phyloP scores from a whole-genome alignment of 2,329 filamentous ascomycete species.

The Botryotinia narcissicola region DNA sequence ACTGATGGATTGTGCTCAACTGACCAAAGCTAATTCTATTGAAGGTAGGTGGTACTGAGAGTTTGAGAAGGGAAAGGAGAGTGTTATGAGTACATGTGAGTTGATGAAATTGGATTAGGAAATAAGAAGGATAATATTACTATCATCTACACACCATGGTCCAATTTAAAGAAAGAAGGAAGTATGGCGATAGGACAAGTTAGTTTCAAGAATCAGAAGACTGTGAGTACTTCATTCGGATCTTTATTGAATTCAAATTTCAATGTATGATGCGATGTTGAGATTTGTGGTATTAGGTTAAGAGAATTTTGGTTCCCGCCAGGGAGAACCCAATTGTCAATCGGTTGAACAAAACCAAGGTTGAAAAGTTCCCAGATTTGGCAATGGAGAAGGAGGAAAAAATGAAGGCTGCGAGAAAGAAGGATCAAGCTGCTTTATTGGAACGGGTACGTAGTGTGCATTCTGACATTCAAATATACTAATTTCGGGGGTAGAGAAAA shows the following conservation, averaged over 20 bases:
- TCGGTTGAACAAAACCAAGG: constrained; percentile 94
- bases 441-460: constrained; percentile 52
- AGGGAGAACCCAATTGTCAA: constrained; percentile 92
- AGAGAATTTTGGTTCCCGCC: constrained; percentile 72
- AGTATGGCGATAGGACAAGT: constrained; percentile 96
- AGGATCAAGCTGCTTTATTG: constrained; percentile 62
- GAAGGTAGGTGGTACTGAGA: constrained; percentile 58
- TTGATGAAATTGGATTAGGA: constrained; percentile 48
- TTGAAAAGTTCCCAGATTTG: constrained; percentile 84
- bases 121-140: constrained; percentile 99
- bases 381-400: constrained; percentile 77
- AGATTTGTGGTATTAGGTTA: constrained; percentile 54
- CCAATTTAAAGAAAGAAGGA: constrained; percentile 91
- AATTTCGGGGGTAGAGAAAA: constrained; percentile 56
- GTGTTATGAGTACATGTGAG: constrained; percentile 19
- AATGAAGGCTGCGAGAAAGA: constrained; percentile 66
- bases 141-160: constrained; percentile 96
- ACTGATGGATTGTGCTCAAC: constrained; percentile 84
- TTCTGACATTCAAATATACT: neutral
- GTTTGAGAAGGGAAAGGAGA: neutral
- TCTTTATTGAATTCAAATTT: neutral
- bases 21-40: constrained; percentile 98
- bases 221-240: constrained; percentile 42
- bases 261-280: neutral
- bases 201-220: constrained; percentile 84